Evolutionary conservation across 2,329 filamentous ascomycete species (phyloP).

Genomic region (Nigrograna mackinnonii): DNA sequence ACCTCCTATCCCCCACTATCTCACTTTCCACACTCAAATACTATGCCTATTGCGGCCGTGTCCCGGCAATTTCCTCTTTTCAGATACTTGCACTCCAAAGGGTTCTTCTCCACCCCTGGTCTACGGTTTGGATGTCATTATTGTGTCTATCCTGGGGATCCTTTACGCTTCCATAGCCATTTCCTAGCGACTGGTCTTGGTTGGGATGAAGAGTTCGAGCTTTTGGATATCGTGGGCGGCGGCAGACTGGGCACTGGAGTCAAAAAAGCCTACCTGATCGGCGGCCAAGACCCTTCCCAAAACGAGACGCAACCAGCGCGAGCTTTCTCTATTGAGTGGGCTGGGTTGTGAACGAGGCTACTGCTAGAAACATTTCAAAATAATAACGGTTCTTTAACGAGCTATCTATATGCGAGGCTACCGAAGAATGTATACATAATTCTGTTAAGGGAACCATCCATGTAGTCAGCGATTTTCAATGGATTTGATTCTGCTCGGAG

Average conservation of each 20-base stretch:
- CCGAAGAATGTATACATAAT: too few species aligned
- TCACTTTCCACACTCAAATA: conserved; percentile 15
- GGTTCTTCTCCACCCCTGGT: conserved; percentile 89
- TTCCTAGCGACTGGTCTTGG: conserved; percentile 81
- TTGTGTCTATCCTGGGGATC: conserved; percentile 93
- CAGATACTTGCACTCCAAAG: conserved; percentile 74
- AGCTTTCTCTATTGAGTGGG: conserved; percentile 90
- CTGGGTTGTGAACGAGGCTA: conserved; percentile 70
- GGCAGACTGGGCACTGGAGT: conserved; percentile 90
- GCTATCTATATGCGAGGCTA: too few species aligned
- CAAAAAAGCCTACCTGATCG: conserved; percentile 92
- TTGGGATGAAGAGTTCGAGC: conserved; percentile 86
- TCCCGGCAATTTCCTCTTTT: conserved; percentile 71
- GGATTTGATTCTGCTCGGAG: too few species aligned
- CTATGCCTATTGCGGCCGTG: conserved; percentile 36
- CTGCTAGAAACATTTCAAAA: too few species aligned
- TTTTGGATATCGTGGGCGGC: conserved; percentile 84
- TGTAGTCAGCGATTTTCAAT: too few species aligned
- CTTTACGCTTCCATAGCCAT: conserved; percentile 92
- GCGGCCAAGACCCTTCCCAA: conserved; percentile 57
- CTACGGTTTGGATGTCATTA: conserved; percentile 94
- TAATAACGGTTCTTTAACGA: too few species aligned
- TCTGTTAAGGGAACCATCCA: too few species aligned
- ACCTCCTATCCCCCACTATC: conserved; percentile 47
- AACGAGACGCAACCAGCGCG: conserved; percentile 52